phyloP scores from a whole-genome alignment of 2,329 filamentous ascomycete genomes.

The Cladosporium oxysporum region DNA sequence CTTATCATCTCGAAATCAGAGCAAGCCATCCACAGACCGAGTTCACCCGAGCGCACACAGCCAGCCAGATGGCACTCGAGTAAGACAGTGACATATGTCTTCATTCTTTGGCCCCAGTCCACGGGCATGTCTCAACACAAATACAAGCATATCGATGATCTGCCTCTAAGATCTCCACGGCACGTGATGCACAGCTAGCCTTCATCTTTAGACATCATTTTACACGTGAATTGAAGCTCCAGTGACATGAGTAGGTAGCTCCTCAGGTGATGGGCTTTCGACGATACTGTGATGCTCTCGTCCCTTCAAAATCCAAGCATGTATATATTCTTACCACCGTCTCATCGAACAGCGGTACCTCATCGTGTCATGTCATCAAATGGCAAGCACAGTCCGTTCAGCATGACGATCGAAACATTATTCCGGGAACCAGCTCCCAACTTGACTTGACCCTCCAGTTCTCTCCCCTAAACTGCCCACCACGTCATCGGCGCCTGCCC shows the following conservation, averaged over 20 bases:
- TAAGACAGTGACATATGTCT: background rate
- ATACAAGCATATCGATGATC: background rate
- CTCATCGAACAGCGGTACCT: background rate
- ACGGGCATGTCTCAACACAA: background rate
- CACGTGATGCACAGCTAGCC: background rate
- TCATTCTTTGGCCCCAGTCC: background rate
- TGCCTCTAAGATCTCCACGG: background rate
- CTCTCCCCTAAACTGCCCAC: background rate
- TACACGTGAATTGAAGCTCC: background rate
- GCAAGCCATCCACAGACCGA: background rate
- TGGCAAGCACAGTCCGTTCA: background rate
- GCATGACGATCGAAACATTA: background rate
- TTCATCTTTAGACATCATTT: background rate
- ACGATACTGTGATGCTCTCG: background rate
- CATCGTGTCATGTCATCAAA: background rate
- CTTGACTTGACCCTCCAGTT: background rate
- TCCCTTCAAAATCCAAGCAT: background rate
- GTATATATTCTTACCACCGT: background rate
- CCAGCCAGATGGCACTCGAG: background rate
- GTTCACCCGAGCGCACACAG: background rate
- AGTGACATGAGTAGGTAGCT: background rate
- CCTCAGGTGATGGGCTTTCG: background rate
- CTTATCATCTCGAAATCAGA: background rate
- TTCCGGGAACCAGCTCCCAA: background rate
- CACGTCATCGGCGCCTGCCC: constrained; percentile 1